Evolutionary conservation across 352 stramenopile genomes (phyloP), one percentile per base, ranked within the genome.

Genomic region (Pythium volutum): DNA sequence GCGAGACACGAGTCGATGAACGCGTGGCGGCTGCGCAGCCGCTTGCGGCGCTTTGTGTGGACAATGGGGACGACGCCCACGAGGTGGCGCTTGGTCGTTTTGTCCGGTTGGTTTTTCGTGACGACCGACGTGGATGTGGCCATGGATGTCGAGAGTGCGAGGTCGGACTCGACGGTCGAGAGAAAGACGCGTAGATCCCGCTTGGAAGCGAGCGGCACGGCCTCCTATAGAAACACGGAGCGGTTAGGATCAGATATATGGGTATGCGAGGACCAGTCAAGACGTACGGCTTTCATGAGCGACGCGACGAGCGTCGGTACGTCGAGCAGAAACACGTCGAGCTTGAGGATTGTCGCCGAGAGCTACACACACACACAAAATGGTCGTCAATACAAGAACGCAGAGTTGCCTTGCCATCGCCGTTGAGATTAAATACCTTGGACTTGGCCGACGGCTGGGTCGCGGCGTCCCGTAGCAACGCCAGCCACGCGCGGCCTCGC

Each of bases 1-100:
- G 48, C 60, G n/a, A 77, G 59, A 50, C 70, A 77, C 27, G 69
- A 64, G 45, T 77, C 70, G 22, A 77, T 77, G 57, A 66, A 74
- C 26, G 66, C 53, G 48, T 77, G 70, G 15, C 70, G 70, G 47
- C 70, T 77, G 12, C 70, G 66, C 31, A 77, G 55, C 0, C 54
- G 60, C 42, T 56, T 66, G 10, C 65, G 66, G 14, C 66, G 66
- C 25, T 66, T 67, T 22, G 59, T 62, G 46, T 66, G 61, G 18
- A 73, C 46, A 39, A 68, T 48, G 6, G 66, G 66, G 20, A 73
- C 66, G 9, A 68, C 56, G 20, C 66, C 66, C n/a, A 73, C 55
- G 29, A 73, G 62, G 26, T 70, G 65, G 6, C 36, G 58, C 29
- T 67, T 68, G 0, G 15, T 36, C 11, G 51, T 20, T 22, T 43